phyloP scores from a whole-genome alignment of 2,329 filamentous ascomycete species.

The Pochonia chlamydosporia region DNA sequence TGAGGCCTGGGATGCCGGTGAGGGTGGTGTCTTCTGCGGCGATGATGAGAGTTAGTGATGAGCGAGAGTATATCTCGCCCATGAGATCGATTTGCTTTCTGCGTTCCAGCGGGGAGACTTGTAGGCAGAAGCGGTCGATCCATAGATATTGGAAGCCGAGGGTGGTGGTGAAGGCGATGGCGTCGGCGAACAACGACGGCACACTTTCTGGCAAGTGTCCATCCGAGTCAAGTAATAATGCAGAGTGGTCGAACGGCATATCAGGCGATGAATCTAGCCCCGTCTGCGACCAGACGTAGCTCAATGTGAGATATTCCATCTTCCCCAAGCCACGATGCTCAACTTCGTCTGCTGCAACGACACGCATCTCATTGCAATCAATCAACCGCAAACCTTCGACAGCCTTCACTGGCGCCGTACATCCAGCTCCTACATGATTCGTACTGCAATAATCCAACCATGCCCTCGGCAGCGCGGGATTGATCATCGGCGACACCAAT shows the following conservation, averaged over 20 bases:
- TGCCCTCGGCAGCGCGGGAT: conserved; percentile 21
- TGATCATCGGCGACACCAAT: conserved; percentile 22
- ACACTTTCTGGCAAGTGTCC: conserved; percentile 18
- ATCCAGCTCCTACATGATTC: conserved; percentile 20
- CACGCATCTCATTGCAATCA: conserved; percentile 22
- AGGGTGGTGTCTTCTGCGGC: conserved; percentile 24
- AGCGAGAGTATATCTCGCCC: conserved; percentile 27
- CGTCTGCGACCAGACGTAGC: conserved; percentile 25
- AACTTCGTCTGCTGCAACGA: conserved; percentile 24
- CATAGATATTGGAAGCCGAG: conserved; percentile 32
- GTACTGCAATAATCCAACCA: conserved; percentile 30
- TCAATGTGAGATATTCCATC: conserved; percentile 28
- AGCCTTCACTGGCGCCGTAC: conserved; percentile 12
- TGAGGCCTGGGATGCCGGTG: conserved; percentile 29
- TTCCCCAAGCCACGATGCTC: conserved; percentile 10
- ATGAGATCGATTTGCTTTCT: conserved; percentile 23
- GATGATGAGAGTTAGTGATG: conserved; percentile 28
- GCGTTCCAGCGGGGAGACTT: conserved; percentile 19
- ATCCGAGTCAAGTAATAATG: conserved; percentile 1
- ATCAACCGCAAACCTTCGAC: conserved; percentile 25
- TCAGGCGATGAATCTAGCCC: conserved; percentile 13
- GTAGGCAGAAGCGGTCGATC: conserved; percentile 31
- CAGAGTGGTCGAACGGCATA: background rate
- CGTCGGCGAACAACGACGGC: conserved; percentile 26
- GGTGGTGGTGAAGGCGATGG: conserved; percentile 23